Evolutionary conservation across 176 grass and related monocot genomes (phyloP), one percentile per base, ranked within the genome.

Genomic region (Neostapfia colusana): DNA sequence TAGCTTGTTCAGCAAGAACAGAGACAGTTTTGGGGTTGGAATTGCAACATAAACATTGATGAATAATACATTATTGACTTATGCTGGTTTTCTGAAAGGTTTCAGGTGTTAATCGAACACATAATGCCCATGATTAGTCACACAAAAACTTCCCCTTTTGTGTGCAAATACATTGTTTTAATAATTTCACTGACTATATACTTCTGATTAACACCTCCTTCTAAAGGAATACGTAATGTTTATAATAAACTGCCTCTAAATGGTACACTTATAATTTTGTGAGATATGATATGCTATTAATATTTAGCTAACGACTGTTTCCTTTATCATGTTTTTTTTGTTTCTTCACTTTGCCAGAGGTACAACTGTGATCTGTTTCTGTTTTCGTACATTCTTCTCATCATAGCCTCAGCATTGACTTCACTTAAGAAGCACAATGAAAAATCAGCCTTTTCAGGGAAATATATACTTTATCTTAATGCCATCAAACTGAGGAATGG

Each of bases 401-500:
- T 96, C 67, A 90, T 96, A 49, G 75, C 93, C 4, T 88, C 93
- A 18, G 63, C 79, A 23, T n/a, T 96, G 76, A 92, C 93, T 48
- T 92, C 93, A 54, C 80, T 92, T 59, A 96, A 90, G 72, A 92
- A 85, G 72, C 93, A 96, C 81, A 28, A 63, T 80, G 93, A 96
- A 42, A 89, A 88, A 60, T 96, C 89, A 71, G 65, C 87, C 70
- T 88, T 88, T 74, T 81, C 93, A 18, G 89, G 89, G 4, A 96
- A 92, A 65, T 72, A 87, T 57, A 85, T 88, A 70, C 73, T 96
- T 14, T 96, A 85, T 84, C 84, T 96, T 43, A 96, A 92, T 86
- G 93, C 34, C 87, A 92, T 59, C 93, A 96, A 82, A 96, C 93
- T 10, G 93, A 96, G 56, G 93, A 96, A 81, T 96, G 93, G 93